Evolutionary conservation across 2,329 filamentous ascomycete genomes (phyloP).

Genomic region (Intubia oerlemansii): DNA sequence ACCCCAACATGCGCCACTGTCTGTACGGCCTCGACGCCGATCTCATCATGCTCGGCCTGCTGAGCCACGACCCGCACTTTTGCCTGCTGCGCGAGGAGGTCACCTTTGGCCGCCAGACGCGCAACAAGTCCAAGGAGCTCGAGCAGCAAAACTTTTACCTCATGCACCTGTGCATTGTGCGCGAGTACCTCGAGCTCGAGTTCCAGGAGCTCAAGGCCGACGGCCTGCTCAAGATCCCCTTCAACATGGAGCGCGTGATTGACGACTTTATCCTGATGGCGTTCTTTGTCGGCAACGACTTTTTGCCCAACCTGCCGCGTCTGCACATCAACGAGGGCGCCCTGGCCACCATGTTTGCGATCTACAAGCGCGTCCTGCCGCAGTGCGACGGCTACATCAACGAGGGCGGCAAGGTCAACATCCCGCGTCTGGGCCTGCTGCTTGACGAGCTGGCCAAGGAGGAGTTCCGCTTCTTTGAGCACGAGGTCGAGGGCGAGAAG

Average conservation of each 20-base stretch:
- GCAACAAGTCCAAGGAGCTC: conserved; percentile 82
- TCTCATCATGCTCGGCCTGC: conserved; percentile 90
- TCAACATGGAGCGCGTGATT: conserved; percentile 89
- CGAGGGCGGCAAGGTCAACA: conserved; percentile 78
- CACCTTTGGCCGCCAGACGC: conserved; percentile 75
- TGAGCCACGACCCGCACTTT: conserved; percentile 97
- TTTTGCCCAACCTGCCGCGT: conserved; percentile 87
- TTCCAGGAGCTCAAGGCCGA: conserved; percentile 78
- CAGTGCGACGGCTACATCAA: conserved; percentile 89
- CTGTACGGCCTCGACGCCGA: conserved; percentile 94
- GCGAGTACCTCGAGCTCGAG: conserved; percentile 90
- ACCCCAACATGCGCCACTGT: conserved; percentile 86
- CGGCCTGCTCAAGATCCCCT: conserved; percentile 51
- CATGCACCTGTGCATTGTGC: conserved; percentile 90
- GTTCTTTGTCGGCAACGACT: conserved; percentile 98
- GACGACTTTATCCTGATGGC: conserved; percentile 99
- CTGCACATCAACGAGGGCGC: conserved; percentile 98
- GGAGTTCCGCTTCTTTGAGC: conserved; percentile 82
- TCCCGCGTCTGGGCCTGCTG: conserved; percentile 55
- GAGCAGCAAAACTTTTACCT: conserved; percentile 98
- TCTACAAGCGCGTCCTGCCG: conserved; percentile 82
- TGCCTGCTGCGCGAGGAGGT: conserved; percentile 93
- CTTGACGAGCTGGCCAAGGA: conserved; percentile 72
- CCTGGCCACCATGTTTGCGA: conserved; percentile 86
- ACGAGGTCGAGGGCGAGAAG: conserved; percentile 67